A percentile compares a stretch with the other conserved stretches of the same genome.
phyloP scores from a whole-genome alignment of 192 early-diverging fungal genomes.

The Coemansia sp. region DNA sequence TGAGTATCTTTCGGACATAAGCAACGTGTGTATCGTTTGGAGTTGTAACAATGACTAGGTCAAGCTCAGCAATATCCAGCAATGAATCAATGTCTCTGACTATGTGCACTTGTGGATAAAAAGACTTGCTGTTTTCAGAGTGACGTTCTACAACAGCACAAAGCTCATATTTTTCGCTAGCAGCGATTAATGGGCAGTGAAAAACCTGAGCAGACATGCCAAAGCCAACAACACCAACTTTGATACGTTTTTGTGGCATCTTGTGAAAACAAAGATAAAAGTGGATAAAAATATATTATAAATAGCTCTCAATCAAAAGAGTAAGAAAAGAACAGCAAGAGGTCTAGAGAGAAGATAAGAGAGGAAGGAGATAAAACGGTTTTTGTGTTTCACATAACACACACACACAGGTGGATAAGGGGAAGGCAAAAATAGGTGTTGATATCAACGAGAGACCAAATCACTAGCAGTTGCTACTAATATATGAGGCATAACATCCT shows the following conservation, averaged over 20 bases:
- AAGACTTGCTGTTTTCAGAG: slow-evolving; percentile 37
- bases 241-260: slow-evolving; percentile 31
- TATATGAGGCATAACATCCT: no score
- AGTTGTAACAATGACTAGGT: slow-evolving; percentile 74
- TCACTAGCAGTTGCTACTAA: background rate
- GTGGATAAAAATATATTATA: background rate
- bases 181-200: slow-evolving; percentile 64
- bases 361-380: background rate
- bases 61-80: slow-evolving; percentile 55
- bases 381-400: background rate
- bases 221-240: slow-evolving; percentile 69
- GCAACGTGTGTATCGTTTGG: slow-evolving; percentile 68
- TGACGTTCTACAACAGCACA: slow-evolving; percentile 61
- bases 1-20: slow-evolving; percentile 59
- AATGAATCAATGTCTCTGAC: slow-evolving; percentile 59
- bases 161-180: slow-evolving; percentile 57
- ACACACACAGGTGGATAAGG: background rate
- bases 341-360: background rate
- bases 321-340: background rate
- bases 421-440: background rate
- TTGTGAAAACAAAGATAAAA: slow-evolving; percentile 3
- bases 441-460: background rate
- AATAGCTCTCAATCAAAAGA: background rate
- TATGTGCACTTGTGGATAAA: slow-evolving; percentile 58
- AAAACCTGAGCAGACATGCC: slow-evolving; percentile 64